Evolutionary conservation across 257 asterid genomes (phyloP), one percentile per base, ranked within the genome.

Genomic region (Scutellaria barbata): DNA sequence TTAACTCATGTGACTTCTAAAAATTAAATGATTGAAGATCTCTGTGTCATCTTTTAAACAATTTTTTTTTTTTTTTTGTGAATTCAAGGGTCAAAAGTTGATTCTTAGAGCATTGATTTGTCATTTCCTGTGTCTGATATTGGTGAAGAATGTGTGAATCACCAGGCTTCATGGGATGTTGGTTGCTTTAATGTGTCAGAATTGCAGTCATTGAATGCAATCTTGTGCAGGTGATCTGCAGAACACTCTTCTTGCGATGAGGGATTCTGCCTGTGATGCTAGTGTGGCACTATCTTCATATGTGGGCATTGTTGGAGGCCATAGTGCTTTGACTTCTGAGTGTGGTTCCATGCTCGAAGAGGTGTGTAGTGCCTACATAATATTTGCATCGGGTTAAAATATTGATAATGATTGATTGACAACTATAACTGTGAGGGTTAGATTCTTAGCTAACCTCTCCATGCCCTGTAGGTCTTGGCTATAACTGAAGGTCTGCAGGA

Each of bases 331-430:
- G 90, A 95, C 98, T 78, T 86, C 96, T 71, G 99, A 92, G 80
- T 95, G 98, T 81, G 99, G 99, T 76, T 88, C 96, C 52, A 95
- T 95, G 98, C 99, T 95, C 65, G 99, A 95, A 82, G 99, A 95
- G 95, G 99, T 92, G 74, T 63, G 53, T 47, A 40, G 30, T 67
- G 47, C 72, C 71, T 77, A 9, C 74, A 71, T 59, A 63, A 81
- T 17, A 40, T 40, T 71, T 64, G 58, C 62, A 30, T 25, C 35
- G 5, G 60, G 48, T 7, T 42, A 4, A 18, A 47, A 22, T 41
- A 63, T 20, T 72, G 41, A 40, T 73, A 8, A 63, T 46, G 62
- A 22, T 41, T 55, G 40, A 30, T 66, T 60, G 60, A 33, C 20
- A 37, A 59, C 11, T 63, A 63, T 41, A 71, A 50, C 45, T 57